These are phyloP conservation scores for Debaryomyces maramus DNA, from an alignment of 805 yeast genomes.

Conservation along the genomic window DNA sequence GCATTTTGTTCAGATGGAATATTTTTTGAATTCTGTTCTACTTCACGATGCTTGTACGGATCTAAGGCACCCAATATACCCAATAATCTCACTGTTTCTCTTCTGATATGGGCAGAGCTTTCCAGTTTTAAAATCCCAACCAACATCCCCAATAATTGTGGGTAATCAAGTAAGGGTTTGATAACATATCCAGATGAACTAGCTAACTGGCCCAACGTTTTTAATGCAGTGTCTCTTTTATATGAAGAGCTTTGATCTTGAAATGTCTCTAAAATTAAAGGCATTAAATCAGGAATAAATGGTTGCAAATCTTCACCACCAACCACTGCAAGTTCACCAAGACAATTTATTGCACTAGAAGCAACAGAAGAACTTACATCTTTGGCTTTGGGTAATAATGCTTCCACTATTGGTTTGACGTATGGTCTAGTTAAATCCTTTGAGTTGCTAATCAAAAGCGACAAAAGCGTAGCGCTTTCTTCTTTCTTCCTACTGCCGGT, in stretches of 20 bases:
- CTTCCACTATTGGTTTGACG: constrained; percentile 86
- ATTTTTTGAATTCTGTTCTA: constrained; percentile 66
- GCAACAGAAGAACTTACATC: constrained; percentile 80
- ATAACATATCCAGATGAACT: constrained; percentile 93
- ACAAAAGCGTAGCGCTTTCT: constrained; percentile 76
- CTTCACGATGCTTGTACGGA: constrained; percentile 92
- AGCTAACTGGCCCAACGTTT: constrained; percentile 84
- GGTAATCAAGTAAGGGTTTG: constrained; percentile 88
- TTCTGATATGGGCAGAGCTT: constrained; percentile 65
- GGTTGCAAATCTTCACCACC: constrained; percentile 83
- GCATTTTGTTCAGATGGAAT: constrained; percentile 73
- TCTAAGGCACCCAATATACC: constrained; percentile 97
- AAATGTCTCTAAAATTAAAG: constrained; percentile 79
- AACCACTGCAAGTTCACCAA: constrained; percentile 86
- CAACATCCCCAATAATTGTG: constrained; percentile 79
- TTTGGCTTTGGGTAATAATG: constrained; percentile 70
- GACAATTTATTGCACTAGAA: constrained; percentile 77
- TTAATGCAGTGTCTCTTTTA: constrained; percentile 87
- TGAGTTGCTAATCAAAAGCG: constrained; percentile 74
- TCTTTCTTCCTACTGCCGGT: constrained; percentile 74
- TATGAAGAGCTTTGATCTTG: constrained; percentile 89
- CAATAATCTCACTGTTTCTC: constrained; percentile 84
- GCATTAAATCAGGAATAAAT: constrained; percentile 78
- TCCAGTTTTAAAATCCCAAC: constrained; percentile 83
- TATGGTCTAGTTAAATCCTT: constrained; percentile 86